Conservation (phyloP, 257 asterid species). For the Solanum piurae region DNA sequence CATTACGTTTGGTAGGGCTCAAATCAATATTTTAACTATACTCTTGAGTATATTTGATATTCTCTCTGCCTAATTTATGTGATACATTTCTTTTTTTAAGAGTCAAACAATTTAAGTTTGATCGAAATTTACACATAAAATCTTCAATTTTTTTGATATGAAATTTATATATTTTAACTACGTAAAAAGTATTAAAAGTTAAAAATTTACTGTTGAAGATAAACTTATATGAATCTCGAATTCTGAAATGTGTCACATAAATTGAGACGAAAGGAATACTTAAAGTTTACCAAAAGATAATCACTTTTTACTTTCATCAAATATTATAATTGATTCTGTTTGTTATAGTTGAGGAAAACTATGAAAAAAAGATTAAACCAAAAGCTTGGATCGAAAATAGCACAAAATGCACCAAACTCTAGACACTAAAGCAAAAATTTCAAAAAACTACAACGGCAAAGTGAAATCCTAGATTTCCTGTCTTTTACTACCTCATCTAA, state of each 20-base stretch:
- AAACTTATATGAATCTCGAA: too few species aligned
- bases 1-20: background rate
- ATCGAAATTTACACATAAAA: rapidly evolving
- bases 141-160: rapidly evolving
- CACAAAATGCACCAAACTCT: background rate
- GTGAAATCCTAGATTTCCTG: background rate
- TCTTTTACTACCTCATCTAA: background rate
- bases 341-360: background rate
- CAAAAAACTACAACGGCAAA: too few species aligned
- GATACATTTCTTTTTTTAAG: too few species aligned
- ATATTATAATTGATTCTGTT: background rate
- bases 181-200: too few species aligned
- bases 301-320: background rate
- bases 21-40: background rate
- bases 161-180: background rate
- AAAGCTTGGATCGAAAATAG: background rate
- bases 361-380: background rate
- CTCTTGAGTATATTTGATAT: too few species aligned
- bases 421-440: background rate
- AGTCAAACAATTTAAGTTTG: too few species aligned
- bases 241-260: too few species aligned
- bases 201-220: too few species aligned
- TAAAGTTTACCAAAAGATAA: background rate
- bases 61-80: rapidly evolving
- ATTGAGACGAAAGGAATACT: too few species aligned